Evolutionary conservation across 176 grass and related monocot species (phyloP), one percentile per base, ranked within the genome.

Genomic region (Musa troglodytarum): DNA sequence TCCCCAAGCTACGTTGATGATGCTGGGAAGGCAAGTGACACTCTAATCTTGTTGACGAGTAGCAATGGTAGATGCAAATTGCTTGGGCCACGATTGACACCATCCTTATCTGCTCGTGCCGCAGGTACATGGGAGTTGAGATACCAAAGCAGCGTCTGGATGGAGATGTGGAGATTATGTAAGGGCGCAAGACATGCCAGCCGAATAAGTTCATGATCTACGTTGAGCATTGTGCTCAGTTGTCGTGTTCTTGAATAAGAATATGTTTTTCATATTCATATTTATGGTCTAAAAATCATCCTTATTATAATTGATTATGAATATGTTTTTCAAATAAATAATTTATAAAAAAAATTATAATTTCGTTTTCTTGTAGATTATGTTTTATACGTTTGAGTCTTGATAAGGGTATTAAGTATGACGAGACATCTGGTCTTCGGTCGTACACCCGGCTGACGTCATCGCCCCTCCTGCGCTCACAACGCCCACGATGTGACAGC

Each of bases 61-160:
- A 49, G 6, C 22, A 66, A 11, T 4, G 3, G 29, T 34, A 34
- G 29, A 34, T 34, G 29, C 29, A 34, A 0, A 34, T 34, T 34
- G 29, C 29, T 24, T 1, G 10, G n/a, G 12, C 6, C 9, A 12
- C 15, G 19, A 17, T 69, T 9, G 43, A 25, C 14, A 62, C 26
- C 54, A 13, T 13, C 54, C 16, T 16, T 72, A 67, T 52, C 13
- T 26, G 43, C 55, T 15, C 62, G 54, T 67, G 22, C 15, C 23
- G 52, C 78, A 95, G 88, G 85, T 94, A 94, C 24, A 88, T 94
- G 91, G 88, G 91, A 3, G 52, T 88, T 5, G 85, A 83, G 65
- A 94, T 94, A 69, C 85, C 90, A 80, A 80, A 84, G 54, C 34
- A 43, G 34, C 34, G 34, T 43, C 6, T 43, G 4, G 34, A 43